These are phyloP conservation scores for Sanghuangporus sanghuang DNA, from an alignment of 1,284 basidiomycete genomes.

Conservation along the genomic window DNA sequence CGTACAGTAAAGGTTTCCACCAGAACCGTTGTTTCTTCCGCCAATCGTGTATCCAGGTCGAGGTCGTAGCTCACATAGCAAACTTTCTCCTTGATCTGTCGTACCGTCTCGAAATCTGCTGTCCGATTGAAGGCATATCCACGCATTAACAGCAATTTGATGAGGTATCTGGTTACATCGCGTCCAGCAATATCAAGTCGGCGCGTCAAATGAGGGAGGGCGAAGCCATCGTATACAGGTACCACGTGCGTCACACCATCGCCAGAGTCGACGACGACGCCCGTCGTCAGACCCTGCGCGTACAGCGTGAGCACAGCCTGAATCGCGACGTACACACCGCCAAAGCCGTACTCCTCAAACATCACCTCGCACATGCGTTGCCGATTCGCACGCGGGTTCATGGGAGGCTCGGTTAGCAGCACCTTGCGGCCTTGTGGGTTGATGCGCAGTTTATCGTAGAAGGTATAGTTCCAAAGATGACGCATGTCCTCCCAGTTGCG, in stretches of 20 bases:
- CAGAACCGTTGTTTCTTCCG: constrained; percentile 95
- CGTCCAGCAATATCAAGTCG: constrained; percentile 96
- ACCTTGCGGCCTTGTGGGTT: constrained; percentile 89
- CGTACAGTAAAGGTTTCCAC: constrained; percentile 90
- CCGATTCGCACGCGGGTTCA: constrained; percentile 95
- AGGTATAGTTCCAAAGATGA: constrained; percentile 98
- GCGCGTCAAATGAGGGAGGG: constrained; percentile 90
- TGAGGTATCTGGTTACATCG: constrained; percentile 97
- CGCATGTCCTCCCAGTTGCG: constrained; percentile 99
- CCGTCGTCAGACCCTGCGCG: constrained; percentile 84
- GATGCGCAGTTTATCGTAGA: constrained; percentile 90
- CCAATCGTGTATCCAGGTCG: constrained; percentile 87
- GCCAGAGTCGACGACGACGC: constrained; percentile 97
- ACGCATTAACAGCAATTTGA: constrained; percentile 96
- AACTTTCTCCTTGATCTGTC: constrained; percentile 98
- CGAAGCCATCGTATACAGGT: constrained; percentile 95
- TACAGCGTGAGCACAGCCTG: constrained; percentile 92
- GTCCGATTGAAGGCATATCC: constrained; percentile 99
- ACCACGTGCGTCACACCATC: constrained; percentile 99
- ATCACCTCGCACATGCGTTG: constrained; percentile 97
- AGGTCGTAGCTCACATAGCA: constrained; percentile 98
- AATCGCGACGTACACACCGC: constrained; percentile 95
- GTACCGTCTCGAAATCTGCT: constrained; percentile 97
- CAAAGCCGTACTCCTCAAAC: constrained; percentile 99
- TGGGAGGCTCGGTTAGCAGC: constrained; percentile 97